Evolutionary conservation across 2,329 filamentous ascomycete species (phyloP).

Genomic region (Sclerotinia glacialis): DNA sequence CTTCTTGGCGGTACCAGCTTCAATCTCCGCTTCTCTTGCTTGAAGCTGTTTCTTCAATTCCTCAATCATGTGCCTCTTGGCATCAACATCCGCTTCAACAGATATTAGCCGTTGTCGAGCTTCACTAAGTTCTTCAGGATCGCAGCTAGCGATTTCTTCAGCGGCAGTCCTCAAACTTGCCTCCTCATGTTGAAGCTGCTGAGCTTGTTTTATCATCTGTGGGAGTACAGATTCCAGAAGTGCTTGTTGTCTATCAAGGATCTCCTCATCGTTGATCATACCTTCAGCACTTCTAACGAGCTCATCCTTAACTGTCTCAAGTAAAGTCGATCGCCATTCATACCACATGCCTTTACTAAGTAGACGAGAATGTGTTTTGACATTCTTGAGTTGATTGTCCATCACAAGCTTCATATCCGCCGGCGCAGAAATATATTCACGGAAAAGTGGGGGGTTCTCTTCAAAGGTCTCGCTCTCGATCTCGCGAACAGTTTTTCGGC

Average conservation of each 20-base stretch:
- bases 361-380: conserved; percentile 87
- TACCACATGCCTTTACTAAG: conserved; percentile 98
- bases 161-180: conserved; percentile 68
- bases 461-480: conserved; percentile 86
- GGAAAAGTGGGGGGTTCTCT: conserved; percentile 88
- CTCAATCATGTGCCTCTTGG: conserved; percentile 65
- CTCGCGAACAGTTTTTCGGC: conserved; percentile 81
- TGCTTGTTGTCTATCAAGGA: conserved; percentile 65
- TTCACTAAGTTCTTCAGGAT: conserved; percentile 72
- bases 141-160: conserved; percentile 72
- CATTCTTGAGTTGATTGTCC: conserved; percentile 96
- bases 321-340: conserved; percentile 89
- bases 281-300: conserved; percentile 72
- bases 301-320: conserved; percentile 78
- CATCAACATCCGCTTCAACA: conserved; percentile 65
- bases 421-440: conserved; percentile 83
- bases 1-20: conserved; percentile 64
- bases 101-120: conserved; percentile 66
- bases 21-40: conserved; percentile 63
- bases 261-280: conserved; percentile 69
- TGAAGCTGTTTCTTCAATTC: conserved; percentile 64
- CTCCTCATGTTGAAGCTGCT: conserved; percentile 61
- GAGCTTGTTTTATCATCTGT: conserved; percentile 56
- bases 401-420: conserved; percentile 81
- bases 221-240: conserved; percentile 69